phyloP scores from a whole-genome alignment of 768 basidiomycete genomes.

The Flagelloscypha sp. region DNA sequence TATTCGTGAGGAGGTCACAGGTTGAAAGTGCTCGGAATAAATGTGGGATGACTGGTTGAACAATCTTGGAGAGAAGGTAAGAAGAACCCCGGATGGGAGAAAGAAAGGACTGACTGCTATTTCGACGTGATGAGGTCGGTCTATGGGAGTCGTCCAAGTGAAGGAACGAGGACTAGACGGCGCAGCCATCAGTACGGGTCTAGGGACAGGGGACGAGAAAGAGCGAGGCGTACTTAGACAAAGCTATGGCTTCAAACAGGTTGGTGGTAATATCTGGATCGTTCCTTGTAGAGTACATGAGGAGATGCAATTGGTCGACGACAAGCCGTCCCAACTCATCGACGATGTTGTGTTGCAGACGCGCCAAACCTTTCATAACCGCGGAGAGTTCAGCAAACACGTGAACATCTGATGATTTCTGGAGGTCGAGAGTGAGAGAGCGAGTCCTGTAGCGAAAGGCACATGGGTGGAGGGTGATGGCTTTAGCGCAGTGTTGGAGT shows the following conservation, averaged over 20 bases:
- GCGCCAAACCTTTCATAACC: too few species aligned
- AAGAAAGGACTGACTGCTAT: constrained; percentile 37
- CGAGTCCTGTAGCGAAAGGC: constrained; percentile 1
- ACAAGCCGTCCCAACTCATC: too few species aligned
- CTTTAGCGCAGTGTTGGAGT: constrained; percentile 7
- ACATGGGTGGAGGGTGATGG: constrained; percentile 10
- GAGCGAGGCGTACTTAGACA: too few species aligned
- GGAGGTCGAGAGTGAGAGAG: too few species aligned
- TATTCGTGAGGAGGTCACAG: constrained; percentile 30
- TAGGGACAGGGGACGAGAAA: too few species aligned
- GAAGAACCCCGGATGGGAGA: not conserved
- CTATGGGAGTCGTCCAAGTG: constrained; percentile 52
- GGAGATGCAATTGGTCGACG: too few species aligned
- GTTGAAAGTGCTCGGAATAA: constrained; percentile 19
- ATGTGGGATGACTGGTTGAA: constrained; percentile 14
- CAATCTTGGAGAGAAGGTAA: constrained; percentile 13
- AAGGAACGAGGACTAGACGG: constrained; percentile 35
- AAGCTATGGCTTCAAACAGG: too few species aligned
- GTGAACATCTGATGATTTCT: not conserved
- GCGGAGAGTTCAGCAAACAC: not conserved
- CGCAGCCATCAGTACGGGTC: constrained; percentile 1
- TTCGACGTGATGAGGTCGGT: constrained; percentile 54
- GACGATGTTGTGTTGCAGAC: too few species aligned
- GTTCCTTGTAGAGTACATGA: too few species aligned
- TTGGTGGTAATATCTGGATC: too few species aligned